Evolutionary conservation across 2,329 filamentous ascomycete species (phyloP).

Genomic region (Talaromyces verruculosus): DNA sequence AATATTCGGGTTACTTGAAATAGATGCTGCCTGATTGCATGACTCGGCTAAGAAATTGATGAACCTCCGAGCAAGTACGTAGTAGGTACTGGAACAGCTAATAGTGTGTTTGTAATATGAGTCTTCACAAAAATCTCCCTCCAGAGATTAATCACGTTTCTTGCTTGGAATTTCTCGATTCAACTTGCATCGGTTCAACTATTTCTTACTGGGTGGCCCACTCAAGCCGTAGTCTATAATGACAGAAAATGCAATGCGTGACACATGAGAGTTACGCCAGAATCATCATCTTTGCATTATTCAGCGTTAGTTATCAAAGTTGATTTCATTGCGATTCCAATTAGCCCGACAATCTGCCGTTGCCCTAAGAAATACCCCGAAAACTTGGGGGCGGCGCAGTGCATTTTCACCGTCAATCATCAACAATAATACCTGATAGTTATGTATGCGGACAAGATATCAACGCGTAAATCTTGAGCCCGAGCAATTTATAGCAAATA

Average conservation of each 20-base stretch:
- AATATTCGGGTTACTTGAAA: background rate
- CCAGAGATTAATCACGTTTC: background rate
- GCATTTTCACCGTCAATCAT: too few species aligned
- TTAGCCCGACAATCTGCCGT: background rate
- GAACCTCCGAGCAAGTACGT: background rate
- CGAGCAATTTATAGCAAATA: background rate
- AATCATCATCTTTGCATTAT: background rate
- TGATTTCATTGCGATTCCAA: background rate
- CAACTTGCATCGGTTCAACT: background rate
- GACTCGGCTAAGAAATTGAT: background rate
- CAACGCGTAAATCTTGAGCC: background rate
- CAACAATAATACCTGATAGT: too few species aligned
- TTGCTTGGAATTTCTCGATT: background rate
- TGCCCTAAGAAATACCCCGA: background rate
- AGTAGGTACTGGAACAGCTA: background rate
- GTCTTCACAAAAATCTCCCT: background rate
- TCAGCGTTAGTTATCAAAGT: background rate
- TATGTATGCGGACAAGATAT: background rate
- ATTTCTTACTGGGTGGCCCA: background rate
- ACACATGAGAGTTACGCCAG: background rate
- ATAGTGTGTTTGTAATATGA: background rate
- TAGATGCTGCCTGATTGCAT: background rate
- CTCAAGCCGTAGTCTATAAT: background rate
- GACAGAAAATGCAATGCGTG: background rate
- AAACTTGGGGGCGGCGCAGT: background rate